Base-by-base conservation (phyloP, 148 eudicot species). In the Vaccinium macrocarpon region DNA sequence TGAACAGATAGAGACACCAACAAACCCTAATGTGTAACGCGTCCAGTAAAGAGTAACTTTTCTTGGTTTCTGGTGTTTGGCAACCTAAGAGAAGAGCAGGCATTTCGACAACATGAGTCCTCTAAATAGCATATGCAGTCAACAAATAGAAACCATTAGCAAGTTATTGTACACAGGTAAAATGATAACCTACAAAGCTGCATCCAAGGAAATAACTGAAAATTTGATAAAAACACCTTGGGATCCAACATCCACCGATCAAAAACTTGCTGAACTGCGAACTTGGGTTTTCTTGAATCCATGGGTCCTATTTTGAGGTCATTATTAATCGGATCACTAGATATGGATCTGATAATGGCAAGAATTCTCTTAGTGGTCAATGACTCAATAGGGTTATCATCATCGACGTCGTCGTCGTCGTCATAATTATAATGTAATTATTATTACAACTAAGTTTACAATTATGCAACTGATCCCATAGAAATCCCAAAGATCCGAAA, bases 1-100 rank as follows among this genome's bases (percentile, higher is more conserved):
- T 29, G 98, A 95, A 84, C 95, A 92, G 79, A 91, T 83, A 29
- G 98, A 93, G 68, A 97, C 84, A 71, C 98, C 99, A 77, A 95
- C 82, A 76, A 88, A 90, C 64, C 98, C 98, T 82, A 94, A 90
- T 32, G 98, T 94, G 87, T 97, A 97, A 15, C 86, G 95, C 82
- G 95, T 84, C 99, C 99, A 97, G 82, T 93, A 84, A 55, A 84
- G 90, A 80, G 97, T 91, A 76, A 93, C 82, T 83, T 89, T 95
- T 77, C 90, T 91, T 84, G 99, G 99, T 85, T 93, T 95, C 38
- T 85, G 89, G 86, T 95, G 93, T 84, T 91, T 91, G 32, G 91
- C 82, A 87, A 97, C 96, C 99, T 95, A 89, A 62, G 79, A 88
- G 70, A 77, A 75, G 82, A 50, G 82, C 48, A 78, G 78, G 78